Evolutionary conservation across 169 alveolate species (phyloP).

Genomic region (Plasmodium blacklocki): DNA sequence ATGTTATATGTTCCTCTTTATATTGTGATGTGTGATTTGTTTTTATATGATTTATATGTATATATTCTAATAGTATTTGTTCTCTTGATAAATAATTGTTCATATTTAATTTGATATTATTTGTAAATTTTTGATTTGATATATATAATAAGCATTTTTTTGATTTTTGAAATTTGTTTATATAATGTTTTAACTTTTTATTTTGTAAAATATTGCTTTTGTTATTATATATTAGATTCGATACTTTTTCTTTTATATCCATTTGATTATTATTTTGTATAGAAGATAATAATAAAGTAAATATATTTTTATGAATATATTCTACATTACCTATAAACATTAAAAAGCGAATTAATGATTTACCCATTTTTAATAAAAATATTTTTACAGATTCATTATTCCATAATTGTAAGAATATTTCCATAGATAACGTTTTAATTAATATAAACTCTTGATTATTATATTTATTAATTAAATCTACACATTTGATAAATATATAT

Average conservation of each 20-base stretch:
- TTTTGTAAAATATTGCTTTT: conserved; percentile 9
- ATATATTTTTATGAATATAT: conserved; percentile 55
- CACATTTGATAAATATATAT: conserved; percentile 55
- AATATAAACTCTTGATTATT: conserved; percentile 63
- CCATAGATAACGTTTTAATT: conserved; percentile 59
- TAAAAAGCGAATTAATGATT: conserved; percentile 30
- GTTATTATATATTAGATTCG: background rate
- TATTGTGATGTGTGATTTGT: too few relatives aligned
- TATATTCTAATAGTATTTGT: background rate
- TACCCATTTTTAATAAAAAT: conserved; percentile 38
- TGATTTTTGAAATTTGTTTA: background rate
- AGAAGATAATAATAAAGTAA: conserved; percentile 22
- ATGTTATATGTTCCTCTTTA: background rate
- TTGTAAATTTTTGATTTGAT: background rate
- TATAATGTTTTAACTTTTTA: conserved; percentile 30
- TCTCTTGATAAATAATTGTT: background rate
- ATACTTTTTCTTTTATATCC: conserved; percentile 2
- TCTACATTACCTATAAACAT: conserved; percentile 61
- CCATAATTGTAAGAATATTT: conserved; percentile 66
- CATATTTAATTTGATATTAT: background rate
- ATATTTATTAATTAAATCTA: conserved; percentile 56
- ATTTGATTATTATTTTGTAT: conserved; percentile 35
- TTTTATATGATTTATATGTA: background rate
- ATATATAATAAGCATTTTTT: conserved; percentile 8
- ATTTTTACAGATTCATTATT: conserved; percentile 48